Evolutionary conservation across 1,284 basidiomycete species (phyloP).

Genomic region (Macrocystidia cucumis): DNA sequence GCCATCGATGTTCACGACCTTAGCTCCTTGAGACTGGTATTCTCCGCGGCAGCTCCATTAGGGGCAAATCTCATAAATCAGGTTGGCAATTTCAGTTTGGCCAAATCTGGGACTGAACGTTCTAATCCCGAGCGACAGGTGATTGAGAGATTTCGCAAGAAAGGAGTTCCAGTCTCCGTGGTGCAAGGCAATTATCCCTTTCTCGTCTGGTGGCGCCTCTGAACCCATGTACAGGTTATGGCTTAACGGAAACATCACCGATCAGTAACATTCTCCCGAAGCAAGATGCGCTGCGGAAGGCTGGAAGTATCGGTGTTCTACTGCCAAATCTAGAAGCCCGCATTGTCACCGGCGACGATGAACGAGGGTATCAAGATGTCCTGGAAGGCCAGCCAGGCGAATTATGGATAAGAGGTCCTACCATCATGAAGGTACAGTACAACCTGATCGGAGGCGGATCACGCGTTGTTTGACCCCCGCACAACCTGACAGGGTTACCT

Average conservation of each 20-base stretch:
- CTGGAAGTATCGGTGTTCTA: conserved; percentile 55
- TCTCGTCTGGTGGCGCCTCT: conserved; percentile 4
- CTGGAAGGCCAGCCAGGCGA: conserved; percentile 17
- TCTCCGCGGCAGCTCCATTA: conserved; percentile 71
- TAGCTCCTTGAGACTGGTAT: conserved; percentile 42
- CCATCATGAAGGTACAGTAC: conserved; percentile 19
- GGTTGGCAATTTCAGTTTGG: conserved; percentile 19
- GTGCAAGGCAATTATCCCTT: conserved; percentile 9
- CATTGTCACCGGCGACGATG: conserved; percentile 43
- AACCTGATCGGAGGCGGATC: too few relatives aligned
- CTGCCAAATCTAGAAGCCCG: conserved; percentile 65
- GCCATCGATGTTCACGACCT: conserved; percentile 53
- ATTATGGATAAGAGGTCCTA: conserved; percentile 22
- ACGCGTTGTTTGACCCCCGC: too few relatives aligned
- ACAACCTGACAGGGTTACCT: conserved; percentile 43
- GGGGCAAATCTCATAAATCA: conserved; percentile 1
- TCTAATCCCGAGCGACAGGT: conserved; percentile 9
- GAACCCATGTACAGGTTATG: conserved; percentile 35
- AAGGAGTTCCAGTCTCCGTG: conserved; percentile 10
- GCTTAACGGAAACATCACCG: conserved; percentile 61
- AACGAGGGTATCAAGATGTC: conserved; percentile 11
- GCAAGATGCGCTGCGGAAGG: conserved; percentile 24
- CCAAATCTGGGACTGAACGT: conserved; percentile 22
- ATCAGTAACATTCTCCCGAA: conserved; percentile 31
- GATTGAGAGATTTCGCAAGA: conserved; percentile 8